These are phyloP conservation scores for Suillus fuscotomentosus DNA, from an alignment of 768 basidiomycete genomes.

Conservation along the genomic window DNA sequence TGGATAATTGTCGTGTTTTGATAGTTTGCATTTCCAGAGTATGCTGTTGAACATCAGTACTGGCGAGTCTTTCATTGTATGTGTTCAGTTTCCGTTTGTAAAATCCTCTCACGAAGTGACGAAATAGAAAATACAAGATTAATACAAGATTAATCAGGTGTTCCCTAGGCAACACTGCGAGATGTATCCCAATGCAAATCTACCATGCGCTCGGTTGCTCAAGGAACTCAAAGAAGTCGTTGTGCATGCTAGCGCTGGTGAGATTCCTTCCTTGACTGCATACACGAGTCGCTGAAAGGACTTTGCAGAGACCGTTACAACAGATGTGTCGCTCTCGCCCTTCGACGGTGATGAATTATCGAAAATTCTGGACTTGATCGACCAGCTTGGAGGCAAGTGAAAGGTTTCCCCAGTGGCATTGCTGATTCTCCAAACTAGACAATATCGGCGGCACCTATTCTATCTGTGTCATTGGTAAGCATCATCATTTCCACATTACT, in stretches of 20 bases:
- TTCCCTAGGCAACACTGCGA: slow-evolving; percentile 11
- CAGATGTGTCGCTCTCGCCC: slow-evolving; percentile 7
- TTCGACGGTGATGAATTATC: slow-evolving; percentile 9
- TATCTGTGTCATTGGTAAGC: slow-evolving; percentile 4
- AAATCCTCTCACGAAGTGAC: background rate
- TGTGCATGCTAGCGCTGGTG: slow-evolving; percentile 17
- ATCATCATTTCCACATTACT: background rate
- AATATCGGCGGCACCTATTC: background rate
- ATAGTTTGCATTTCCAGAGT: slow-evolving; percentile 11
- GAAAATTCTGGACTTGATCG: slow-evolving; percentile 9
- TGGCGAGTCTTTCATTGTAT: slow-evolving; percentile 16
- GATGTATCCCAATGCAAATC: slow-evolving; percentile 1
- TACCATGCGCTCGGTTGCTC: background rate
- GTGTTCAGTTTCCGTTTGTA: background rate
- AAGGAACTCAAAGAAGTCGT: slow-evolving; percentile 4
- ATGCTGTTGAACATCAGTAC: slow-evolving; percentile 19
- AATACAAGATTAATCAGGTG: too few species aligned
- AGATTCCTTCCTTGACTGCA: slow-evolving; percentile 9
- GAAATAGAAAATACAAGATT: background rate
- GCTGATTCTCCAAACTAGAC: background rate
- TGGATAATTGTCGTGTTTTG: background rate
- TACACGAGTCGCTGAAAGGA: slow-evolving; percentile 12
- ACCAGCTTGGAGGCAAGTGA: slow-evolving; percentile 4
- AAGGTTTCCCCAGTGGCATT: background rate
- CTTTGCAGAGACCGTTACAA: slow-evolving; percentile 13